Evolutionary conservation across 805 yeast genomes (phyloP).

Genomic region (Kazachstania viticola): DNA sequence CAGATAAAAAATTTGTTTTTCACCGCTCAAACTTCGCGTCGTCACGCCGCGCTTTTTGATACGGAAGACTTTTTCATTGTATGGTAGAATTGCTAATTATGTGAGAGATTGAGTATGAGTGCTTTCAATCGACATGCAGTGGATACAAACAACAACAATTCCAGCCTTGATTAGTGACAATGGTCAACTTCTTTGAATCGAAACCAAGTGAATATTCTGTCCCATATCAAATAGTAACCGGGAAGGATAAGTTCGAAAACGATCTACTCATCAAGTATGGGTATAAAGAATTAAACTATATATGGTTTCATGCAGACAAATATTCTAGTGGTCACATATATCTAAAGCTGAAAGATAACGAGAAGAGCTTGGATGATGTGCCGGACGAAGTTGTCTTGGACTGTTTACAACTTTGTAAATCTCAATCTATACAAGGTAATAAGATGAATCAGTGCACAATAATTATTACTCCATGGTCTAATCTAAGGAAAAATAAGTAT

Average conservation of each 20-base stretch:
- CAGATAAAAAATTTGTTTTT: too few species aligned
- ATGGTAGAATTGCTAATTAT: too few species aligned
- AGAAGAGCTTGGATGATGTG: constrained; percentile 35
- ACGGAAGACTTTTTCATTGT: too few species aligned
- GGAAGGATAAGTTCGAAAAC: constrained; percentile 64
- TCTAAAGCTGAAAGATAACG: constrained; percentile 40
- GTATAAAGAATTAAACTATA: constrained; percentile 39
- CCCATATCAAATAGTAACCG: constrained; percentile 34
- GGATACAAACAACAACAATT: too few species aligned
- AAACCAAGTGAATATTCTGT: constrained; percentile 8
- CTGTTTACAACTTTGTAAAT: constrained; percentile 63
- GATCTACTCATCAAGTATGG: constrained; percentile 52
- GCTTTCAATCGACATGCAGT: too few species aligned
- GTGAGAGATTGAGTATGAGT: too few species aligned
- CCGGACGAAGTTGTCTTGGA: constrained; percentile 42
- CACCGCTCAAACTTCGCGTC: too few species aligned
- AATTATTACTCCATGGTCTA: constrained; percentile 64
- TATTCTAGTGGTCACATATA: constrained; percentile 71
- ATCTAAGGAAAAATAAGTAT: constrained; percentile 50
- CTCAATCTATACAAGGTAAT: constrained; percentile 67
- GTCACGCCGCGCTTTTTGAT: too few species aligned
- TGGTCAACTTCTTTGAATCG: constrained; percentile 24
- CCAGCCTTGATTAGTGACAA: too few species aligned
- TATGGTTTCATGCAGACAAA: constrained; percentile 78
- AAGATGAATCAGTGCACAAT: constrained; percentile 55